Percentiles rank a stretch among this genome's conserved stretches.
Evolutionary conservation across 441 rosid species (phyloP).

Genomic region (Pelargonium fulgidum): DNA sequence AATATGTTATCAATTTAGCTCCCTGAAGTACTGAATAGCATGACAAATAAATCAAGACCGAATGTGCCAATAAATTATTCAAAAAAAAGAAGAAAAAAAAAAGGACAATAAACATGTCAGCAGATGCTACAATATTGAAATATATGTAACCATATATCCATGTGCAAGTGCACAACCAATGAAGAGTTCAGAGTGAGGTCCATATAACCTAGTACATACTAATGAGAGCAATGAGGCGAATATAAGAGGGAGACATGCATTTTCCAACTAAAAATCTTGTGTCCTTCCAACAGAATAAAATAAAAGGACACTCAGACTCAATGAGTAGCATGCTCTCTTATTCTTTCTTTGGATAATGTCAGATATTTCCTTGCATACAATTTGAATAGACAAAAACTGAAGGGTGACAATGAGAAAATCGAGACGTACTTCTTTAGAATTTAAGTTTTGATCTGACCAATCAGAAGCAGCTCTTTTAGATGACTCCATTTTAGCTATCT

Average conservation of each 20-base stretch:
- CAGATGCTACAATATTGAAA: neutral
- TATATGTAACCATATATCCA: neutral
- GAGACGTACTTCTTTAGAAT: conserved; percentile 33
- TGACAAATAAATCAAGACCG: neutral
- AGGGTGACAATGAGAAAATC: conserved; percentile 14
- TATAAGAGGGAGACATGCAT: neutral
- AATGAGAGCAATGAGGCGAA: neutral
- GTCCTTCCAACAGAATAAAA: neutral
- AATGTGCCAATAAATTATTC: neutral
- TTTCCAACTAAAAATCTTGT: neutral
- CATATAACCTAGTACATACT: neutral
- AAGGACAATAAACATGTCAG: neutral
- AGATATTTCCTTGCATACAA: neutral
- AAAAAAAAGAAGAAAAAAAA: too few relatives aligned
- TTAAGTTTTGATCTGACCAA: conserved; percentile 45
- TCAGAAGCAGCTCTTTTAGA: conserved; percentile 40
- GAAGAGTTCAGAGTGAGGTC: neutral
- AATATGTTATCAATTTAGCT: conserved; percentile 21
- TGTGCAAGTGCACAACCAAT: neutral
- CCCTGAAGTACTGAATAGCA: neutral
- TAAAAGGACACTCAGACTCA: neutral
- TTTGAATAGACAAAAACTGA: conserved; percentile 6
- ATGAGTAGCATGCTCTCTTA: neutral
- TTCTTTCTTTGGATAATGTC: conserved; percentile 12
- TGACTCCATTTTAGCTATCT: conserved; percentile 53